phyloP scores from a whole-genome alignment of 176 grass and related monocot genomes.

The Chloris gayana region DNA sequence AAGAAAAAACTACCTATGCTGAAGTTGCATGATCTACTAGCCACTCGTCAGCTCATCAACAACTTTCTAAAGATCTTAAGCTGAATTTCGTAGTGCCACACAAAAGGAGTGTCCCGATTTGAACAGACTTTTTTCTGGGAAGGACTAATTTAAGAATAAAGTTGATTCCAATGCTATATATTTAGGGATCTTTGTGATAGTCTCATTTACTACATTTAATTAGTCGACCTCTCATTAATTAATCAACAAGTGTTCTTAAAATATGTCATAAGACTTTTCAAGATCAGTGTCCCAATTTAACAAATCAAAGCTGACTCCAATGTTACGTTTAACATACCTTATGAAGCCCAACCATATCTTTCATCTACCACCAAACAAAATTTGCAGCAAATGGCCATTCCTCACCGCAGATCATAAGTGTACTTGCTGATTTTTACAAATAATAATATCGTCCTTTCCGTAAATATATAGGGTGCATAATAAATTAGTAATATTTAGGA shows the following conservation, averaged over 20 bases:
- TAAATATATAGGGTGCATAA: constrained; percentile 33
- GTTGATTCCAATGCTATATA: not conserved
- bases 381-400: constrained; percentile 37
- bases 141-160: not conserved
- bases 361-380: constrained; percentile 12
- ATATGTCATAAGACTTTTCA: not conserved
- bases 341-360: constrained; percentile 17
- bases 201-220: not conserved
- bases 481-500: constrained; percentile 32
- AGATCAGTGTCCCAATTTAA: not conserved
- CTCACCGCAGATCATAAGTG: constrained; percentile 33
- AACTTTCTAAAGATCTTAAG: not conserved
- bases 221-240: not conserved
- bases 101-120: not conserved
- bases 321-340: constrained; percentile 14
- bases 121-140: not conserved
- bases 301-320: not conserved
- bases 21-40: not conserved
- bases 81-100: not conserved
- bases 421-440: constrained; percentile 44
- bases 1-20: too few species aligned
- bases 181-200: not conserved
- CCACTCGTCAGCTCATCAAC: not conserved
- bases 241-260: not conserved
- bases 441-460: constrained; percentile 31